A percentile compares a stretch with the other conserved stretches of the same genome.
Evolutionary conservation across 2,329 filamentous ascomycete genomes (phyloP).

Genomic region (Cladosporium sp.): DNA sequence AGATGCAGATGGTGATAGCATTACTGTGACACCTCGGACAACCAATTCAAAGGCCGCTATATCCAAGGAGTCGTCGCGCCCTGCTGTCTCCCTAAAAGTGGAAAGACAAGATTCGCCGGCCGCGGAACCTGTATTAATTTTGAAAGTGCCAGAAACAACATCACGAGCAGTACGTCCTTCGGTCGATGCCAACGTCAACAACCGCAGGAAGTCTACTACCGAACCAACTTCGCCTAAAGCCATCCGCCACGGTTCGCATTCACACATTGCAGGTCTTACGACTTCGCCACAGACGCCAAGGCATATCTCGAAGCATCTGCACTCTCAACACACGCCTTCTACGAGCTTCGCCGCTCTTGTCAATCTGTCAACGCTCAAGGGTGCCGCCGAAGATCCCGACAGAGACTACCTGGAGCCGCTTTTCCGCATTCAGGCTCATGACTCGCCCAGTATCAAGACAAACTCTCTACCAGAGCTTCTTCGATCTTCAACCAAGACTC

Average conservation of each 20-base stretch:
- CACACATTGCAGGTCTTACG: background rate
- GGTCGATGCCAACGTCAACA: background rate
- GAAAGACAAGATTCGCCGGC: background rate
- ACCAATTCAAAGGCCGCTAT: background rate
- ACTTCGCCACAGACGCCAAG: conserved; percentile 2
- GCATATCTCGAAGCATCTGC: background rate
- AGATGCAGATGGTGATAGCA: conserved; percentile 28
- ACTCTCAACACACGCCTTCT: conserved; percentile 1
- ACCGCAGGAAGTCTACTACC: conserved; percentile 4
- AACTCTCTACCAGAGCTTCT: conserved; percentile 69
- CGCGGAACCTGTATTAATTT: background rate
- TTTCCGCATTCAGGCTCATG: conserved; percentile 59
- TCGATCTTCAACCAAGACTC: conserved; percentile 80
- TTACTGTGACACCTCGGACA: conserved; percentile 27
- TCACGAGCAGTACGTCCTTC: background rate
- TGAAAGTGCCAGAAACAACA: background rate
- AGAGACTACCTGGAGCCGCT: conserved; percentile 64
- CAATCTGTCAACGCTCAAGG: conserved; percentile 43
- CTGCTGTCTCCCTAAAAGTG: background rate
- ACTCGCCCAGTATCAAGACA: conserved; percentile 51
- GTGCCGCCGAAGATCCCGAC: conserved; percentile 48
- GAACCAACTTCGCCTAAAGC: conserved; percentile 11
- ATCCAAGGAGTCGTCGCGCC: background rate
- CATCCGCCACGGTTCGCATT: conserved; percentile 1
- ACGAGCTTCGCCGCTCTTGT: conserved; percentile 23